These are phyloP conservation scores for Scedosporium apiospermum DNA, from an alignment of 2,329 filamentous ascomycete species.

Conservation along the genomic window DNA sequence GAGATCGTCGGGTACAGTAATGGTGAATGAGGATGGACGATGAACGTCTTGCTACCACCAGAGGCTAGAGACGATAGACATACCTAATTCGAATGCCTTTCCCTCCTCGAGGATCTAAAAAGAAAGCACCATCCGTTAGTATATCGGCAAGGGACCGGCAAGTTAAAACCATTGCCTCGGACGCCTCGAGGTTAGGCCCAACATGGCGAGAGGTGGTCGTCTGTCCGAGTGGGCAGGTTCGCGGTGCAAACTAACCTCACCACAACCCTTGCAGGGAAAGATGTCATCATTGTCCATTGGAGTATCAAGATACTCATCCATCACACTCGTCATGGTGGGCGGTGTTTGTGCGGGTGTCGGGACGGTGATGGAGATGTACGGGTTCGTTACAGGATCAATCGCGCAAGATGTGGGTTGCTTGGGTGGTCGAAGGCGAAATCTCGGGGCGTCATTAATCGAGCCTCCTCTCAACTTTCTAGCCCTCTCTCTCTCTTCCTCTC, in stretches of 20 bases:
- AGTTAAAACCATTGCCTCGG: not conserved
- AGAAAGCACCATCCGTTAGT: constrained; percentile 3
- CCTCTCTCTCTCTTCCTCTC: not conserved
- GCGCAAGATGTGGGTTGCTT: not conserved
- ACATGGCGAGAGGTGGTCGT: constrained; percentile 11
- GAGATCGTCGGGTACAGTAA: constrained; percentile 4
- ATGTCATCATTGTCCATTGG: constrained; percentile 71
- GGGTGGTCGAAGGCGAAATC: not conserved
- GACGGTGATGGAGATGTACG: not conserved
- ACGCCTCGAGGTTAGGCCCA: constrained; percentile 12
- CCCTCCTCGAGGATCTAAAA: constrained; percentile 90
- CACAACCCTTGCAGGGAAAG: constrained; percentile 87
- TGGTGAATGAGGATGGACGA: not conserved
- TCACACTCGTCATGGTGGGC: constrained; percentile 32
- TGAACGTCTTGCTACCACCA: not conserved
- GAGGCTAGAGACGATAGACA: constrained; percentile 17
- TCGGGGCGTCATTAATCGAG: not conserved
- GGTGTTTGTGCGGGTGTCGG: not conserved
- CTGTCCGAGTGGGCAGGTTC: not conserved
- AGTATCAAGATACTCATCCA: constrained; percentile 54
- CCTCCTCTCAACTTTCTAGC: not conserved
- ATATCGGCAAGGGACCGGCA: not conserved
- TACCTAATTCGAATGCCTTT: constrained; percentile 95
- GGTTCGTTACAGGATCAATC: not conserved
- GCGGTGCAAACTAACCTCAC: constrained; percentile 54